Conservation (phyloP, 2,329 filamentous ascomycete species). For the Hymenoscyphus salicellus region DNA sequence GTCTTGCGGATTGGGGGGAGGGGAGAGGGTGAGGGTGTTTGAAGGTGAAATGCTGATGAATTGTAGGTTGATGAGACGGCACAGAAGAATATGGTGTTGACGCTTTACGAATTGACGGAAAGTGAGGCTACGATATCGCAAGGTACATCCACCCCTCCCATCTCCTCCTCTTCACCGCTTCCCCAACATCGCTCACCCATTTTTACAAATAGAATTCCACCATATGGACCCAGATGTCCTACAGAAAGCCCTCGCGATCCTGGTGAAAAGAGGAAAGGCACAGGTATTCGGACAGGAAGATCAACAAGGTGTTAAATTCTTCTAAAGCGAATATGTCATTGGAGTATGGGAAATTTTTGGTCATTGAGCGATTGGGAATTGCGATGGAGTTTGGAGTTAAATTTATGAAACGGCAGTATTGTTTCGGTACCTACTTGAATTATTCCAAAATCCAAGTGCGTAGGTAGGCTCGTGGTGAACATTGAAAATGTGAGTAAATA, state of each 20-base stretch:
- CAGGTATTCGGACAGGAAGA: slow-evolving; percentile 91
- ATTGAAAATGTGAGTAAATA: too few relatives aligned
- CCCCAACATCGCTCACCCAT: not conserved
- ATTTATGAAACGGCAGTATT: not conserved
- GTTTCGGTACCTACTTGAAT: not conserved
- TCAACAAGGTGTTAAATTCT: slow-evolving; percentile 93
- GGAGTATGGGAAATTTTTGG: not conserved
- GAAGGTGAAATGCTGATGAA: slow-evolving; percentile 14
- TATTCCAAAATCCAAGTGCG: too few relatives aligned
- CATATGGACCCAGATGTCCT: slow-evolving; percentile 84
- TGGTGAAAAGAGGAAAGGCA: slow-evolving; percentile 87
- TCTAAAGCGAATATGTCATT: slow-evolving; percentile 47
- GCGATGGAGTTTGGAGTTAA: not conserved
- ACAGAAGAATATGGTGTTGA: slow-evolving; percentile 85
- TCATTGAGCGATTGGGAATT: slow-evolving; percentile 12
- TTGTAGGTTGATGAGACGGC: slow-evolving; percentile 70
- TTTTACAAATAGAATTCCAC: slow-evolving; percentile 63
- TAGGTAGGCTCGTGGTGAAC: too few relatives aligned
- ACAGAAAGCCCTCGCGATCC: slow-evolving; percentile 70
- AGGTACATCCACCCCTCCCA: slow-evolving; percentile 44
- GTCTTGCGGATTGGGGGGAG: slow-evolving; percentile 1
- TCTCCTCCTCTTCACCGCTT: not conserved
- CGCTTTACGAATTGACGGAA: slow-evolving; percentile 85
- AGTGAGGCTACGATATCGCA: slow-evolving; percentile 74
- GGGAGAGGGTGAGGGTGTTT: slow-evolving; percentile 5